A percentile compares a stretch with the other conserved stretches of the same genome.
These are phyloP conservation scores for Saturnispora kantuleensis DNA, from an alignment of 805 yeast genomes.

Conservation along the genomic window DNA sequence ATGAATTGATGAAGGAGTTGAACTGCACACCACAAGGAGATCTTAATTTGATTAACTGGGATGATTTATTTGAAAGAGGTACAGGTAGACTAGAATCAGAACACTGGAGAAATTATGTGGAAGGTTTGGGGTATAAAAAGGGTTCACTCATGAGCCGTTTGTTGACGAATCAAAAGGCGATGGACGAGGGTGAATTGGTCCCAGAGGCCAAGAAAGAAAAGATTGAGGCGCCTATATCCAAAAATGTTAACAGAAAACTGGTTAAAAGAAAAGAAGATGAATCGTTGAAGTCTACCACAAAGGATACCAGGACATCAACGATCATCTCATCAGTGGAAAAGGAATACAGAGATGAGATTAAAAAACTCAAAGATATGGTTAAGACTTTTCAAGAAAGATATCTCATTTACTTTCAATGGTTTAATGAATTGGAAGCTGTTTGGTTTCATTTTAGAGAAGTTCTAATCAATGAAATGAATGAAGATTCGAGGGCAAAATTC, in stretches of 20 bases:
- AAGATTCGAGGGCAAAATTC: not conserved
- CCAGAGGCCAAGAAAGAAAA: no score
- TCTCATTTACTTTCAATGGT: constrained; percentile 4
- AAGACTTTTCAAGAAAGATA: constrained; percentile 1
- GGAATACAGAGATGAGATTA: not conserved
- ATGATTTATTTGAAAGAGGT: not conserved
- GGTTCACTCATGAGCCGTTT: not conserved
- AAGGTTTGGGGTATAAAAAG: not conserved
- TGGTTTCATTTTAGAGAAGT: constrained; percentile 3
- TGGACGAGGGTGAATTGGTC: no score
- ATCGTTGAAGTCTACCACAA: no score
- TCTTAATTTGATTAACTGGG: not conserved
- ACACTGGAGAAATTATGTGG: not conserved
- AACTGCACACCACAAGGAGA: not conserved
- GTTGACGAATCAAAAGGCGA: no score
- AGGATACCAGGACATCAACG: no score
- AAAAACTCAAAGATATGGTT: constrained; percentile 1
- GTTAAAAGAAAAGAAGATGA: no score
- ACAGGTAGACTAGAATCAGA: not conserved
- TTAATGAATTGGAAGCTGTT: constrained; percentile 1
- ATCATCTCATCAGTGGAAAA: not conserved
- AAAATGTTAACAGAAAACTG: no score
- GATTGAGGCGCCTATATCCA: no score
- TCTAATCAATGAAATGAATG: not conserved
- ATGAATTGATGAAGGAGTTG: not conserved